Base-by-base conservation (phyloP, 2,329 filamentous ascomycete species). In the Talaromyces albobiverticillius region DNA sequence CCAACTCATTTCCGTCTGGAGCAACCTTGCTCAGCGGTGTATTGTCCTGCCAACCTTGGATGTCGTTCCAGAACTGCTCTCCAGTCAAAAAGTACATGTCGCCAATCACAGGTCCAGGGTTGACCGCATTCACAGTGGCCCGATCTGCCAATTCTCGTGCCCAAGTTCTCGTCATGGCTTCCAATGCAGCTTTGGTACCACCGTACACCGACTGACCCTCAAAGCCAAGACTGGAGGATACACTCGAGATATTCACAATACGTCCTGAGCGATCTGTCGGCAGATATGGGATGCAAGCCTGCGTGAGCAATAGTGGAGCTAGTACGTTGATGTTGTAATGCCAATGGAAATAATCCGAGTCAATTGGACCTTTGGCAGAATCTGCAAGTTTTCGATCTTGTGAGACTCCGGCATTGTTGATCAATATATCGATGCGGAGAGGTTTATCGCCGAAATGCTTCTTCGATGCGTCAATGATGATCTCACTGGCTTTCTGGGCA, bases 251-350 rank as follows among this genome's bases (percentile, higher is more conserved):
- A 59, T 84, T 87, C 34, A 88, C 76, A 57, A 88, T 81, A 26
- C 85, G 77, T 2, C 84, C 85, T 20, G 77, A 84, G 58, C 85
- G 85, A 72, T 89, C 88, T 52, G 69, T 72, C 1, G 83, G 90
- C 4, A 95, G 79, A 71, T 87, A 85, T 0, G 84, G 86, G 29
- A 84, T 73, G 0, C 83, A 82, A 4, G 88, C 88, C 71, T 95
- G 86, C 23, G 89, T 82, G 13, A 95, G 78, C 2, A 95, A 80
- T 20, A 95, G 73, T 1, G 90, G 90, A 0, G 88, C 90, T 9
- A 90, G 81, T 20, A 95, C 90, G 66, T 95, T 95, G 72, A 94
- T 81, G 53, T 82, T 81, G 75, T 90, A 95, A 54, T 87, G 84
- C 61, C 80, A 76, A 41, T 84, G 79, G 73, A 92, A 95, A 64